These are phyloP conservation scores for Dissophora ornata DNA, from an alignment of 192 early-diverging fungal species.

Conservation along the genomic window DNA sequence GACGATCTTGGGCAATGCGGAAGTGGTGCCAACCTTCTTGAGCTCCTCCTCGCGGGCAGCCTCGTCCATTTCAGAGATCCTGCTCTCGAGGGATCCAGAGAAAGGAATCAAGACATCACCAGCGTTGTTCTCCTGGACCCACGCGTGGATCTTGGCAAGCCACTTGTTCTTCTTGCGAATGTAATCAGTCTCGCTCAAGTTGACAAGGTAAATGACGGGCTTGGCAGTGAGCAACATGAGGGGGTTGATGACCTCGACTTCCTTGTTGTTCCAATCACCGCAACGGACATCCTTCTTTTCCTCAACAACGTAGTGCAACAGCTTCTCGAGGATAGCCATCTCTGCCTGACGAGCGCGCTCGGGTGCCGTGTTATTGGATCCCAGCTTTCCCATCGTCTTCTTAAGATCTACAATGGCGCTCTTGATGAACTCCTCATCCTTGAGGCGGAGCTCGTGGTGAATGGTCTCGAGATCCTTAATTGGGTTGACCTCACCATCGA, in stretches of 20 bases:
- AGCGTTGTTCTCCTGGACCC: slow-evolving; percentile 92
- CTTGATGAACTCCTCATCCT: slow-evolving; percentile 88
- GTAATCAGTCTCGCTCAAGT: slow-evolving; percentile 91
- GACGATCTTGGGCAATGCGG: slow-evolving; percentile 91
- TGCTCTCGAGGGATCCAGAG: slow-evolving; percentile 85
- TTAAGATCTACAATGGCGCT: slow-evolving; percentile 77
- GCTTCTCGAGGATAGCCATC: slow-evolving; percentile 70
- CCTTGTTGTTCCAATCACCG: slow-evolving; percentile 91
- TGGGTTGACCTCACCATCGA: slow-evolving; percentile 91
- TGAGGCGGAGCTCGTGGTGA: slow-evolving; percentile 93
- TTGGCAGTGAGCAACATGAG: slow-evolving; percentile 93
- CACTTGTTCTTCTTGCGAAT: slow-evolving; percentile 96
- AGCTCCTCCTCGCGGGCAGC: slow-evolving; percentile 70
- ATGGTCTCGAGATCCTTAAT: slow-evolving; percentile 94
- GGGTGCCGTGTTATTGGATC: slow-evolving; percentile 79
- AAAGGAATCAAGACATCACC: slow-evolving; percentile 93
- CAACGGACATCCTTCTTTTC: slow-evolving; percentile 89
- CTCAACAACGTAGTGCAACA: slow-evolving; percentile 80
- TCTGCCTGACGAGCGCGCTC: slow-evolving; percentile 96
- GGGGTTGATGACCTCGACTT: slow-evolving; percentile 88
- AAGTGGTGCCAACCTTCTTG: slow-evolving; percentile 72
- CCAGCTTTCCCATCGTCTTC: slow-evolving; percentile 76
- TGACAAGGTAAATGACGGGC: slow-evolving; percentile 94
- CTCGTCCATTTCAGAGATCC: slow-evolving; percentile 54
- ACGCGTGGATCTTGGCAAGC: slow-evolving; percentile 89